Percentiles rank a stretch among this genome's conserved stretches.
phyloP scores from a whole-genome alignment of 768 basidiomycete species.

The Hydnomerulius pinastri region DNA sequence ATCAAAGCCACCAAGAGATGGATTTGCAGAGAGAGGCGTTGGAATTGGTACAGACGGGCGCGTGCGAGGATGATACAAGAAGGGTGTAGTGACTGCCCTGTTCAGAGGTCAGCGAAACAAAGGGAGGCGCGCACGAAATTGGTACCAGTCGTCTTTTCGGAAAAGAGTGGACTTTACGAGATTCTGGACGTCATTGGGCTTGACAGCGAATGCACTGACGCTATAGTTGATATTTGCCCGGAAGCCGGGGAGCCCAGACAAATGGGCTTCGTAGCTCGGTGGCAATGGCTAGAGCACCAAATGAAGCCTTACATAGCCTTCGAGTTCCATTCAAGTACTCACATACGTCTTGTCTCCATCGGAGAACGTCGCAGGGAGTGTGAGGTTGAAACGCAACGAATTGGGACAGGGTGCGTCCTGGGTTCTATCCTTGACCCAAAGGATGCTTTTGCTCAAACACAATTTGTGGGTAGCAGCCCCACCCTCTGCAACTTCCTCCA shows the following conservation, averaged over 20 bases:
- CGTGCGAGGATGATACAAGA: conserved; percentile 67
- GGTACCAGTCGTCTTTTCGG: conserved; percentile 57
- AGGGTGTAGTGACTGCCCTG: conserved; percentile 59
- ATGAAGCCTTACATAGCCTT: neutral
- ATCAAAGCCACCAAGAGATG: conserved; percentile 40
- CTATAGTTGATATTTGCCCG: conserved; percentile 64
- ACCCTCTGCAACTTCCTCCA: conserved; percentile 69
- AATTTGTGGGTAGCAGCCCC: conserved; percentile 55
- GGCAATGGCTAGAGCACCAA: conserved; percentile 55
- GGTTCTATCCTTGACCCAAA: conserved; percentile 58
- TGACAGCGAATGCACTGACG: conserved; percentile 53
- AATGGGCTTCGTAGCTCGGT: conserved; percentile 66
- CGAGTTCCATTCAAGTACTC: conserved; percentile 25
- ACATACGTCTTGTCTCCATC: conserved; percentile 63
- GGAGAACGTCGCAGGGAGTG: conserved; percentile 59
- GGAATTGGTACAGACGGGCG: conserved; percentile 59
- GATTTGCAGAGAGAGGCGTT: conserved; percentile 35
- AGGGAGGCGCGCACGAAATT: conserved; percentile 1
- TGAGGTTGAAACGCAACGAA: conserved; percentile 53
- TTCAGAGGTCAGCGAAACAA: neutral
- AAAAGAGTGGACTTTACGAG: conserved; percentile 55
- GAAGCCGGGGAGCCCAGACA: conserved; percentile 75
- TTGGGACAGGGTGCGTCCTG: conserved; percentile 49
- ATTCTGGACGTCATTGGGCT: conserved; percentile 44
- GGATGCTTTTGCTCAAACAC: conserved; percentile 49